These are phyloP conservation scores for Phyllostachys edulis DNA, from an alignment of 176 grass and related monocot genomes.

Conservation along the genomic window DNA sequence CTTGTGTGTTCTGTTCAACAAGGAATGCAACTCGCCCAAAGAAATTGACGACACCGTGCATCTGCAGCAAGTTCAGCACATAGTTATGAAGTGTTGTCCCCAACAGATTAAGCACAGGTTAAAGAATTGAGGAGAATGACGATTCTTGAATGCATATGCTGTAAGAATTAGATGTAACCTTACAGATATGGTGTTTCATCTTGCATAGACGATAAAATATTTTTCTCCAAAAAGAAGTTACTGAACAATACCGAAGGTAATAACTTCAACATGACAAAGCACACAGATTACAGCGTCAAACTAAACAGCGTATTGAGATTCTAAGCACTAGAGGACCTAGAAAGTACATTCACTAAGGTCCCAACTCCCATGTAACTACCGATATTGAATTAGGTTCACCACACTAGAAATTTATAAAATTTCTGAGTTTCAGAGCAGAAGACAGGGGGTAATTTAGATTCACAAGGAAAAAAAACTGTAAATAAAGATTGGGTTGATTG, in stretches of 20 bases:
- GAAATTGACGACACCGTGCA: slow-evolving; percentile 85
- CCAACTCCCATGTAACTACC: neutral
- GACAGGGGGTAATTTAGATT: neutral
- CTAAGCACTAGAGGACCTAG: neutral
- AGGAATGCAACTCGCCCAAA: slow-evolving; percentile 81
- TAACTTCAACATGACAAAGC: neutral
- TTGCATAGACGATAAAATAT: slow-evolving; percentile 1
- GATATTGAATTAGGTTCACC: neutral
- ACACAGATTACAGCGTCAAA: neutral
- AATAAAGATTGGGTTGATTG: neutral
- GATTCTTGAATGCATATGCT: neutral
- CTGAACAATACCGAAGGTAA: neutral
- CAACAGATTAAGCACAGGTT: neutral
- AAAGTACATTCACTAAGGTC: neutral
- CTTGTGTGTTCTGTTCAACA: slow-evolving; percentile 88
- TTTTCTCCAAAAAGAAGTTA: neutral
- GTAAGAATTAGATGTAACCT: neutral
- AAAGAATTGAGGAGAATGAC: neutral
- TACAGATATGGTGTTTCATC: neutral
- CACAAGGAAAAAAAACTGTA: neutral
- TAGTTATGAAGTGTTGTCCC: neutral
- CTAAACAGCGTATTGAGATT: neutral
- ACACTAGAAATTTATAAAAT: neutral
- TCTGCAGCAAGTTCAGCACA: slow-evolving; percentile 46
- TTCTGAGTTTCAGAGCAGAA: neutral